Percentiles rank a stretch among this genome's conserved stretches.
Conservation (phyloP, 768 basidiomycete species). For the Psilocybe cubensis region DNA sequence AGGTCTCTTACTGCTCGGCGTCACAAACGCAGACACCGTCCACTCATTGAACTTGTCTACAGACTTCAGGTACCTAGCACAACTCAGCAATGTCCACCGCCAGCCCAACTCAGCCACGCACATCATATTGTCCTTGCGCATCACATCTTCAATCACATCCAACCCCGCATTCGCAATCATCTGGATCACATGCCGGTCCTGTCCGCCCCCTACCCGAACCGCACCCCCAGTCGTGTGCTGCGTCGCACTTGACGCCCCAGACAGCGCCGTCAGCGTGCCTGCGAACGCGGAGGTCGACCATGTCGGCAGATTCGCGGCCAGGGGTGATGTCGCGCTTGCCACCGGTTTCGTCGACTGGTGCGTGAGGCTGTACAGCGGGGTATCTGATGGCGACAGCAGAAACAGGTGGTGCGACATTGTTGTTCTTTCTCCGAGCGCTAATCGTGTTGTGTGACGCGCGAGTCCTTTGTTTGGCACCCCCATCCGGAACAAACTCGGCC, state of each 20-base stretch:
- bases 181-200: conserved; percentile 93
- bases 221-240: conserved; percentile 70
- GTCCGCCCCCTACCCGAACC: conserved; percentile 75
- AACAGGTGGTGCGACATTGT: conserved; percentile 88
- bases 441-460: too few species aligned
- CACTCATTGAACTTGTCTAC: conserved; percentile 99
- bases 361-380: conserved; percentile 82
- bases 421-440: too few species aligned
- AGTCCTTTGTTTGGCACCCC: conserved; percentile 18
- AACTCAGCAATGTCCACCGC: conserved; percentile 20
- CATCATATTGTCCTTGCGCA: conserved; percentile 82
- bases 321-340: conserved; percentile 59
- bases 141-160: conserved; percentile 93
- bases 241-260: conserved; percentile 78
- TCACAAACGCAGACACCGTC: conserved; percentile 96
- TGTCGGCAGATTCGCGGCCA: conserved; percentile 82
- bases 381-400: conserved; percentile 84
- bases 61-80: conserved; percentile 86
- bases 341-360: conserved; percentile 81
- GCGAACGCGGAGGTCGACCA: conserved; percentile 94
- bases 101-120: too few species aligned
- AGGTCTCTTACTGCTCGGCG: conserved; percentile 82
- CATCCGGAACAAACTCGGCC: conserved; percentile 13
- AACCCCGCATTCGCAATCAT: conserved; percentile 98
- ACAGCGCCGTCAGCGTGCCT: conserved; percentile 84